phyloP scores from a whole-genome alignment of 768 basidiomycete genomes.

The Sarcodon aspratus region DNA sequence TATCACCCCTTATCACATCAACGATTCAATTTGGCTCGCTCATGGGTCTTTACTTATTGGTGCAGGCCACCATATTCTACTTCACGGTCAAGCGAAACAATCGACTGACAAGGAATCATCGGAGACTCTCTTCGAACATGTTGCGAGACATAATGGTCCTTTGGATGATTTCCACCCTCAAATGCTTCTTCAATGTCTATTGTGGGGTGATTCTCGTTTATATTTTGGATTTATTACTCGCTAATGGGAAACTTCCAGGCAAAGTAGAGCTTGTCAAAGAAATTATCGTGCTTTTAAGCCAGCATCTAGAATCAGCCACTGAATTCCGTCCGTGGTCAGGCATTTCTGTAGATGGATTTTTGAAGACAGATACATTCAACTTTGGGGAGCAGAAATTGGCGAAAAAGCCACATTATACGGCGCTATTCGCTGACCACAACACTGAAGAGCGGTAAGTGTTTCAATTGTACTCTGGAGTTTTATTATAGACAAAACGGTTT shows the following conservation, averaged over 20 bases:
- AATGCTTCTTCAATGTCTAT: conserved; percentile 80
- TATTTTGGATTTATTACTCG: not conserved
- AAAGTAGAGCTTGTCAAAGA: conserved; percentile 81
- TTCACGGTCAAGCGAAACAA: conserved; percentile 46
- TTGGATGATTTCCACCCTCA: conserved; percentile 89
- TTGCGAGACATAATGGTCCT: conserved; percentile 77
- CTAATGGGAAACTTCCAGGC: conserved; percentile 28
- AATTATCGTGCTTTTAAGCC: conserved; percentile 59
- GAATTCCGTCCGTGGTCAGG: conserved; percentile 28
- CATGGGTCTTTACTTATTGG: conserved; percentile 75
- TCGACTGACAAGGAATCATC: conserved; percentile 6
- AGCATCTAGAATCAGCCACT: conserved; percentile 24
- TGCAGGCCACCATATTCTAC: conserved; percentile 72
- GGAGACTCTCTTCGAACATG: conserved; percentile 68
- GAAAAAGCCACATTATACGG: conserved; percentile 29
- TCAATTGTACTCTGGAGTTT: not conserved
- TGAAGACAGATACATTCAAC: conserved; percentile 18
- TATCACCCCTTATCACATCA: conserved; percentile 67
- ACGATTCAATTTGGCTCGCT: conserved; percentile 86
- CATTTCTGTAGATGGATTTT: conserved; percentile 47
- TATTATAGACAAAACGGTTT: not conserved
- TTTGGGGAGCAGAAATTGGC: not conserved
- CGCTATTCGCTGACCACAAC: conserved; percentile 40
- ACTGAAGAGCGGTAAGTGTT: conserved; percentile 33
- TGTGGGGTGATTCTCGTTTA: conserved; percentile 57